phyloP scores from a whole-genome alignment of 192 early-diverging fungal species.

The Spizellomyces sp. region DNA sequence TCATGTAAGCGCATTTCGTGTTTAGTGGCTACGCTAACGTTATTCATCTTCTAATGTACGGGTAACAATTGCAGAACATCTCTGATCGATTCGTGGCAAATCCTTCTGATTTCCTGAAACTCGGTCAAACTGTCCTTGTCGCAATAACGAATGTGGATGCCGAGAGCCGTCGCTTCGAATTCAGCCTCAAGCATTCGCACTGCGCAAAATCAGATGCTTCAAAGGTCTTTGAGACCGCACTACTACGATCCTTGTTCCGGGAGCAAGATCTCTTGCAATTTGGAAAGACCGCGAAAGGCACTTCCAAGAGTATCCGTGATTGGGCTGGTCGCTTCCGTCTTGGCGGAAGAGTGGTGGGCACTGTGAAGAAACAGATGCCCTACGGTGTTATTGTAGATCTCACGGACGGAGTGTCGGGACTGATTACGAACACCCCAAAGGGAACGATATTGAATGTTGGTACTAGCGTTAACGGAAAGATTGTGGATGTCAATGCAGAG shows the following conservation, averaged over 20 bases:
- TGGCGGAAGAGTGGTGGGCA: constrained; percentile 51
- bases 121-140: constrained; percentile 73
- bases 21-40: background rate
- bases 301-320: too few species aligned
- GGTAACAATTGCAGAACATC: constrained; percentile 38
- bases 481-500: constrained; percentile 72
- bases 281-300: background rate
- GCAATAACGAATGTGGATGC: constrained; percentile 58
- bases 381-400: constrained; percentile 60
- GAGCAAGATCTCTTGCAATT: constrained; percentile 29
- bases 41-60: constrained; percentile 15
- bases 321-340: constrained; percentile 23
- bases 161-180: constrained; percentile 48
- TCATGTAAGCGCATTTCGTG: constrained; percentile 9
- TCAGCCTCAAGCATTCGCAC: constrained; percentile 72
- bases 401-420: constrained; percentile 52
- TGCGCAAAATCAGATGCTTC: background rate
- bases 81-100: constrained; percentile 68
- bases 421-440: constrained; percentile 50
- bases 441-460: constrained; percentile 44
- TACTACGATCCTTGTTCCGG: constrained; percentile 36
- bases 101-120: constrained; percentile 52
- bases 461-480: constrained; percentile 51
- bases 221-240: constrained; percentile 19
- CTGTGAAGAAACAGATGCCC: constrained; percentile 54